Evolutionary conservation across 2,329 filamentous ascomycete species (phyloP), one percentile per base, ranked within the genome.

Genomic region (Fusarium buharicum): DNA sequence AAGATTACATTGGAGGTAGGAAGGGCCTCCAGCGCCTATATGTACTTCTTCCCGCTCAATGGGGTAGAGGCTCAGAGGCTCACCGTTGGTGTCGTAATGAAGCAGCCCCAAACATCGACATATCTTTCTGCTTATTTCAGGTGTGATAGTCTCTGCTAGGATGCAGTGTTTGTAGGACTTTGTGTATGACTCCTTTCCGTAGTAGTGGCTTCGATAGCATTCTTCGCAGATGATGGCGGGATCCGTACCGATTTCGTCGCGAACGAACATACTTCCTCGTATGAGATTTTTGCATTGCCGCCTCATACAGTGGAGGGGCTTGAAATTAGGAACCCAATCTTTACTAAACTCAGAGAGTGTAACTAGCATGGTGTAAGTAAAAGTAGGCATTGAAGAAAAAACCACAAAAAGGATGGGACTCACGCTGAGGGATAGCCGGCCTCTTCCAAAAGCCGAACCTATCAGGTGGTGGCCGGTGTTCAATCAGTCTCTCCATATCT

Each of bases 351-450:
- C 49, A 12, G 62, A 52, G 4, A 68, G 40, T 12, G 52, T 7
- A 18, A 67, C 64, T 67, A 11, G 7, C 3, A n/a, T 13, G 16
- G 4, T n/a, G 6, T 43, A 12, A 50, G 41, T 34, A 30, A 12
- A 30, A 4, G 11, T 0, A 30, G n/a, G 5, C 24, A 16, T 11
- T 14, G 4, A 11, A 13, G 27, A 28, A 11, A 28, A 11, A 28
- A 10, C 6, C 11, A 1, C 8, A 6, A 2, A 11, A 3, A 31
- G 16, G 12, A 33, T 5, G 16, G 13, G 40, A 48, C 55, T 61
- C 33, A 64, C 63, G 59, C 39, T 67, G 64, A 16, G 64, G 64
- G 20, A 65, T 65, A 6, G 64, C 64, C n/a, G 64, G 65, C 12
- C 54, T 51, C 38, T 66, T 68, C 62, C 62, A 64, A 20, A 61